Percentiles rank a stretch among this genome's conserved stretches.
Evolutionary conservation across 495 filamentous ascomycete genomes (phyloP).

Genomic region (Ramalina intermedia): DNA sequence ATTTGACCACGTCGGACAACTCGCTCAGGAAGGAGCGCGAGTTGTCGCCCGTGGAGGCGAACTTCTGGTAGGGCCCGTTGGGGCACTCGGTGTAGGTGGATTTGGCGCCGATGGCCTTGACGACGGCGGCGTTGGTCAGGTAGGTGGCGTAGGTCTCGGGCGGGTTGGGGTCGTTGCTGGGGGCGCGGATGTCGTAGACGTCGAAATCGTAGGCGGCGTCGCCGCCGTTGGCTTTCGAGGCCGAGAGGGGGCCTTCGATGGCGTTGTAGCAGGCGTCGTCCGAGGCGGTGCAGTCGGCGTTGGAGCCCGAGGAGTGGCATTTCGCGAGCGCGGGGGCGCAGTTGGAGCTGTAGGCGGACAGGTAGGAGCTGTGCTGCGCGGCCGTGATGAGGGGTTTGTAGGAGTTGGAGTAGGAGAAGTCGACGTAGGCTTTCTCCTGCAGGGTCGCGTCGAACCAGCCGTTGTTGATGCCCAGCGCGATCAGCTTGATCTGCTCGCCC

Average conservation of each 20-base stretch:
- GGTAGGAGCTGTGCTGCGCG: slow-evolving; percentile 24
- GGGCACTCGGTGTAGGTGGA: slow-evolving; percentile 33
- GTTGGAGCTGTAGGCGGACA: slow-evolving; percentile 23
- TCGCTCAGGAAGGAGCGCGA: slow-evolving; percentile 31
- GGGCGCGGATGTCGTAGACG: slow-evolving; percentile 36
- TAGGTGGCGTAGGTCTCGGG: slow-evolving; percentile 34
- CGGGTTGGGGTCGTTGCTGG: slow-evolving; percentile 30
- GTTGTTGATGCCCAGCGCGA: slow-evolving; percentile 43
- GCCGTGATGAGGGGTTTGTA: slow-evolving; percentile 35
- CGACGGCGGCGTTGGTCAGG: slow-evolving; percentile 23
- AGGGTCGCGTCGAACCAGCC: slow-evolving; percentile 37
- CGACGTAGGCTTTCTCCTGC: slow-evolving; percentile 37
- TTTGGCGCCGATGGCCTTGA: slow-evolving; percentile 37
- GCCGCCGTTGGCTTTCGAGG: slow-evolving; percentile 24
- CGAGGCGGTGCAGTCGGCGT: slow-evolving; percentile 28
- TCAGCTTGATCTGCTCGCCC: slow-evolving; percentile 35
- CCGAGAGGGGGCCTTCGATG: slow-evolving; percentile 28
- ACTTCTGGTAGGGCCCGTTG: slow-evolving; percentile 25
- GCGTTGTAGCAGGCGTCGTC: slow-evolving; percentile 27
- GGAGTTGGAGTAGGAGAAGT: slow-evolving; percentile 37
- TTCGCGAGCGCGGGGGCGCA: slow-evolving; percentile 28
- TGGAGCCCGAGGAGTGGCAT: slow-evolving; percentile 23
- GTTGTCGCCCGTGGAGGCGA: slow-evolving; percentile 32
- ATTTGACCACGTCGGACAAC: slow-evolving; percentile 33
- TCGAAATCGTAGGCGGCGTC: slow-evolving; percentile 30